Evolutionary conservation across 352 stramenopile species (phyloP).

Genomic region (Phytopythium litorale): DNA sequence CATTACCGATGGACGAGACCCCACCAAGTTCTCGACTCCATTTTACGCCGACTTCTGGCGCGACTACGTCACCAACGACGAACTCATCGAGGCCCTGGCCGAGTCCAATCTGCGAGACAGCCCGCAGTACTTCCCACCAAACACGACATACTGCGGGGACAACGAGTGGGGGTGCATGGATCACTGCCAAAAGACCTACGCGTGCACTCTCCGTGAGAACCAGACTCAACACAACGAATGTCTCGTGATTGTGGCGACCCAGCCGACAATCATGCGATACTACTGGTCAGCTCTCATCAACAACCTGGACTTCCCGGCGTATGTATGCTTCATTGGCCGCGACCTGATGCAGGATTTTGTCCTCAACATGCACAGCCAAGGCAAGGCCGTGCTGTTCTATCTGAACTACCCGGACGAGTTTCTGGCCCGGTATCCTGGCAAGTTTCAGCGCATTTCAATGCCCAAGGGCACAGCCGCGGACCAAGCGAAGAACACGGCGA

Average conservation of each 20-base stretch:
- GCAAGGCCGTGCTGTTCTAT: constrained; percentile 21
- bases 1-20: constrained; percentile 12
- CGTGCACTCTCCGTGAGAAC: constrained; percentile 19
- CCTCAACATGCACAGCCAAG: constrained; percentile 9
- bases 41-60: constrained; percentile 32
- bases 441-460: constrained; percentile 22
- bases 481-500: constrained; percentile 6
- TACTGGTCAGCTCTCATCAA: constrained; percentile 17
- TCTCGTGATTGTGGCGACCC: constrained; percentile 18
- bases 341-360: constrained; percentile 7
- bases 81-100: constrained; percentile 10
- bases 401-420: constrained; percentile 27
- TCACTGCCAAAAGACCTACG: constrained; percentile 23
- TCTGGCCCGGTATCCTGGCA: constrained; percentile 9
- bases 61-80: constrained; percentile 12
- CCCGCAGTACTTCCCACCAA: constrained; percentile 13
- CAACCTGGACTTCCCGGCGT: constrained; percentile 22
- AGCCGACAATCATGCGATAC: constrained; percentile 4
- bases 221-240: constrained; percentile 17
- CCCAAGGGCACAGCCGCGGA: constrained; percentile 13
- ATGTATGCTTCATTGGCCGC: constrained; percentile 21
- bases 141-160: constrained; percentile 7
- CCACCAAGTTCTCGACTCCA: constrained; percentile 1
- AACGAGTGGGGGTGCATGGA: constrained; percentile 21
- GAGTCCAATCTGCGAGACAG: constrained; percentile 10